Evolutionary conservation across 768 basidiomycete species (phyloP), one percentile per base, ranked within the genome.

Genomic region (Heimioporus sp.): DNA sequence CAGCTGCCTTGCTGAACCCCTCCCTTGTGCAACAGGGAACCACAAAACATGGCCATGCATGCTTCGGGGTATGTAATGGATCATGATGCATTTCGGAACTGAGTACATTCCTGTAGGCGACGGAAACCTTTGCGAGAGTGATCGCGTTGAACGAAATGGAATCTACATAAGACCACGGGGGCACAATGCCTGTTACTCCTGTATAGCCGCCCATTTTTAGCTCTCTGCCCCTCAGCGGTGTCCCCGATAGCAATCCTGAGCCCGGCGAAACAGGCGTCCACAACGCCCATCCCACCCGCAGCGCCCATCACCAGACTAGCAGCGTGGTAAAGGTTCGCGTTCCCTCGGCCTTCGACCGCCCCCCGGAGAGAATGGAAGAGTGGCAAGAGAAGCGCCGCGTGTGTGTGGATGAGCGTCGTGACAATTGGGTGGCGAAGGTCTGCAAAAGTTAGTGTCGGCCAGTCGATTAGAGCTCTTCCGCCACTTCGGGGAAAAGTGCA

Each of bases 321-420:
- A 6, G 24, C 24, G 7, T 96, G n/a, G n/a, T n/a, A n/a, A n/a
- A n/a, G n/a, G n/a, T n/a, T n/a, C n/a, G 97, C 94, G 63, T 99
- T 98, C 3, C 93, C 97, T 6, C 92, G 90, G 2, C 93, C 94
- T 51, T 92, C 87, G 10, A 76, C 77, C 6, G 98, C n/a, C n/a
- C n/a, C 80, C 96, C 97, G 98, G 2, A 98, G 75, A 53, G 90
- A 81, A 63, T 96, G 85, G 69, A 98, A 95, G 30, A 97, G 77
- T 0, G 96, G 96, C 52, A 98, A 79, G 19, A 98, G 83, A n/a
- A 92, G 76, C 1, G 85, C 78, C 3, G 95, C 85, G 62, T 97
- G 92, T 5, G 90, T 72, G 57, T 96, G 90, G 10, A 95, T 78
- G 42, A 92, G 80, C 5, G 81, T 73, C 9, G 92, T 91, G 32